Evolutionary conservation across 2,329 filamentous ascomycete species (phyloP), one percentile per base, ranked within the genome.

Genomic region (Diaporthe citriasiana): DNA sequence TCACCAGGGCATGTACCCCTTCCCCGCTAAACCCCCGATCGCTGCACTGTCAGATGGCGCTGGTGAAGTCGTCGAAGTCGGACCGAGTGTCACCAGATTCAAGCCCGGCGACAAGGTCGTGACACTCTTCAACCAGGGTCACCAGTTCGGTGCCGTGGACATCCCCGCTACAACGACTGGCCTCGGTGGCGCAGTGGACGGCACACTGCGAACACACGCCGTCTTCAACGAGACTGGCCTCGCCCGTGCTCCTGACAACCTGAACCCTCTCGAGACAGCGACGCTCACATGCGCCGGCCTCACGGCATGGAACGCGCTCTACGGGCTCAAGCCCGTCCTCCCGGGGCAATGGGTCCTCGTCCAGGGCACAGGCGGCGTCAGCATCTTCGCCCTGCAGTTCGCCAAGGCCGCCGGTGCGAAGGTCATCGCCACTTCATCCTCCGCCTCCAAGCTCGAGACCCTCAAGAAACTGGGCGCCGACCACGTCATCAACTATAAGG

Each of bases 351-450:
- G 81, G 77, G 91, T 94, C 4, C 85, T 94, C 45, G 91, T 91
- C 1, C 91, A 93, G 81, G 92, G 92, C n/a, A 93, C 91, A 0
- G 92, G 92, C 27, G 92, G 92, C 73, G 92, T 94, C 10, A 89
- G 87, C 76, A 86, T 93, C 74, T 93, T 93, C 74, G 92, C 88
- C 4, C 81, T 93, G n/a, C 92, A 89, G 80, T 81, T 85, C 65
- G 84, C 83, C 51, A 78, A 81, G 73, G 87, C 88, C 0, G 85
- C 85, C 0, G 89, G 89, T 38, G 89, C 89, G 0, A 85, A 80
- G 9, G 88, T 91, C 68, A 89, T 91, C 71, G 87, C 89, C 0
- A 91, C 89, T 0, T 91, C 89, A 0, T 89, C 87, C 1, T 87
- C 85, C 0, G 78, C 81, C 0, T 81, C 82, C 3, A 91, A 91